Conservation (phyloP, 192 early-diverging fungal genomes). For the Umbelopsis sp. region DNA sequence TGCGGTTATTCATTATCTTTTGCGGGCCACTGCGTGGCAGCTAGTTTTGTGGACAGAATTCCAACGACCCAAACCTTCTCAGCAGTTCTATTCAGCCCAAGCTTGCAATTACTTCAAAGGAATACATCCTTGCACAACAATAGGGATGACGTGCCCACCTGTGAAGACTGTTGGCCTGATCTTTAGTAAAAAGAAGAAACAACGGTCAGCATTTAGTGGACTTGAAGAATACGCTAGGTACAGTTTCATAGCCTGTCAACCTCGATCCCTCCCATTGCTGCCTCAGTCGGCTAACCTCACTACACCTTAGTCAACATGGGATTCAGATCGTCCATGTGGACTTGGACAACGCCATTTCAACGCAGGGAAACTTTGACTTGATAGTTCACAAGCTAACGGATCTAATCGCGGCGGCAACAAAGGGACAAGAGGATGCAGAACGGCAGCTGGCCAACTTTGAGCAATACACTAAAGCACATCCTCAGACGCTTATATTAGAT, state of each 20-base stretch:
- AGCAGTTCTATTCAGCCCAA: background rate
- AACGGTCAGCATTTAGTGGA: slow-evolving; percentile 40
- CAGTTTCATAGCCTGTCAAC: background rate
- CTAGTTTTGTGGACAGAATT: no score
- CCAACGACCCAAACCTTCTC: background rate
- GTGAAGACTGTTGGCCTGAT: slow-evolving; percentile 39
- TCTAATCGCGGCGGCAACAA: slow-evolving; percentile 30
- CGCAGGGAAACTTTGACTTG: slow-evolving; percentile 32
- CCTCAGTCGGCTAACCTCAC: background rate
- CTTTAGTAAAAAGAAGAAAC: slow-evolving; percentile 35
- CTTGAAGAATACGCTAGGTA: slow-evolving; percentile 42
- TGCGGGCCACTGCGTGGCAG: no score
- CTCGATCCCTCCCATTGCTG: background rate
- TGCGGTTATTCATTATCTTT: no score
- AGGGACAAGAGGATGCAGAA: slow-evolving; percentile 17
- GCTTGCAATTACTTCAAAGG: background rate
- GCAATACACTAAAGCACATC: slow-evolving; percentile 30
- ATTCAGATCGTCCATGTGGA: slow-evolving; percentile 34
- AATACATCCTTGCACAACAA: background rate
- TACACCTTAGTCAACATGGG: slow-evolving; percentile 26
- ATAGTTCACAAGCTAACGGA: slow-evolving; percentile 47
- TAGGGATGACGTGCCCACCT: slow-evolving; percentile 14
- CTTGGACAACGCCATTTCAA: slow-evolving; percentile 23
- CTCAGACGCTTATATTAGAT: slow-evolving; percentile 33
- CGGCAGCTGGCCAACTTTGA: slow-evolving; percentile 30